Percentiles rank a stretch among this genome's conserved stretches.
Conservation (phyloP, 371 early-diverging fungal genomes). For the Nosema granulosis region DNA sequence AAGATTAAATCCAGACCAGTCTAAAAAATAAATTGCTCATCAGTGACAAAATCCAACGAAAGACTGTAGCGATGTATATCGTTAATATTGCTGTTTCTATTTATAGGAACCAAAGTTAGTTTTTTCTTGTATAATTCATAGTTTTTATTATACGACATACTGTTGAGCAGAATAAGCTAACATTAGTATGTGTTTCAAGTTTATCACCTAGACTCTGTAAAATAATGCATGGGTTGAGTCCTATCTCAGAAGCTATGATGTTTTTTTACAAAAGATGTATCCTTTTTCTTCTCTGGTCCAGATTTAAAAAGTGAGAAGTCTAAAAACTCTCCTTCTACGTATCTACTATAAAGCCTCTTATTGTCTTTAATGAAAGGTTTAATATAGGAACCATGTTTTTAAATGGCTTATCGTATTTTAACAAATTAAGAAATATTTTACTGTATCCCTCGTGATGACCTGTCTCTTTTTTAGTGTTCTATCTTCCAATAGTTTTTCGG, state of each 20-base stretch:
- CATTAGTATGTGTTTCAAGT: neutral
- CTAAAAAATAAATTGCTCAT: conserved; percentile 2
- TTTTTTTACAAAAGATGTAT: neutral
- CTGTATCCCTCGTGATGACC: too few species aligned
- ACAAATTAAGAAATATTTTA: too few species aligned
- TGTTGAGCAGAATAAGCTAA: neutral
- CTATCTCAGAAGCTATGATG: neutral
- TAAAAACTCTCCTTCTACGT: neutral
- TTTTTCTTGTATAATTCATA: neutral
- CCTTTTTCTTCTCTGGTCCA: neutral
- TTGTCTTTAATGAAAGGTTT: too few species aligned
- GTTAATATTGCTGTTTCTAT: neutral
- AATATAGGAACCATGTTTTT: too few species aligned
- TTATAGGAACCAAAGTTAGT: neutral
- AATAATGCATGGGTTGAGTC: neutral
- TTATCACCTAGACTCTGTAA: neutral
- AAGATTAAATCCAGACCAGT: conserved; percentile 6
- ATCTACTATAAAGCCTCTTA: neutral
- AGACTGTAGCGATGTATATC: neutral
- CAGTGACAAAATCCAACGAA: neutral
- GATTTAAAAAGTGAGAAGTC: neutral
- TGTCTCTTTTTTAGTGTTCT: too few species aligned
- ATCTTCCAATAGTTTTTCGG: too few species aligned
- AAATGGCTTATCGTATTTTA: too few species aligned
- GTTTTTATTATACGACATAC: neutral